Evolutionary conservation across 208 protist species (phyloP).

Genomic region (Acanthamoeba triangularis): DNA sequence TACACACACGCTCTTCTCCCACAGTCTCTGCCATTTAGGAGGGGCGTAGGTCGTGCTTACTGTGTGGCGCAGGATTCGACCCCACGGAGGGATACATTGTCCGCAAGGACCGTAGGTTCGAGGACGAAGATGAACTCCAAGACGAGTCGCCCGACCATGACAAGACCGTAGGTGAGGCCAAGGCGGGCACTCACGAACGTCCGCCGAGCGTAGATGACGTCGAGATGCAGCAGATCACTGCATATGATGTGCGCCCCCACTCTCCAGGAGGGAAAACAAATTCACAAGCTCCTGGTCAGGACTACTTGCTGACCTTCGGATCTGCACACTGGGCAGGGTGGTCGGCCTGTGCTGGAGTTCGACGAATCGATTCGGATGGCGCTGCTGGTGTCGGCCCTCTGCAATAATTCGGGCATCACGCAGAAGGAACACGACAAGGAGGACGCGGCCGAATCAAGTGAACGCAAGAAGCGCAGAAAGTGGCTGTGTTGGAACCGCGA

Average conservation of each 20-base stretch:
- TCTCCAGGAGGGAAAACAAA: neutral
- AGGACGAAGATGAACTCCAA: neutral
- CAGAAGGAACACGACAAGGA: conserved; percentile 21
- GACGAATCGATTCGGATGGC: conserved; percentile 27
- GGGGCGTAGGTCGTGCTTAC: neutral
- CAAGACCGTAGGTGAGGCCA: neutral
- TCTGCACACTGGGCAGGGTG: neutral
- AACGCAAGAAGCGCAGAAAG: neutral
- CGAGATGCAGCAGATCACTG: neutral
- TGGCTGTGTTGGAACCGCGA: neutral
- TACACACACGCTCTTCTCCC: neutral
- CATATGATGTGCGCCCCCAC: neutral
- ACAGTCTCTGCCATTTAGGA: neutral
- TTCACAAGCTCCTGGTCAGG: too few species aligned
- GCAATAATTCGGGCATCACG: conserved; percentile 51
- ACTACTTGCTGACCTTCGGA: neutral
- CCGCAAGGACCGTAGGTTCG: neutral
- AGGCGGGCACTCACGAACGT: neutral
- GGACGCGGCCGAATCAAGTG: neutral
- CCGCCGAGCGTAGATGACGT: neutral
- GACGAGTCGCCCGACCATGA: neutral
- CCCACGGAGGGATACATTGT: conserved; percentile 3
- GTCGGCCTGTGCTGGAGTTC: neutral
- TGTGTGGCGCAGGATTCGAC: conserved; percentile 14
- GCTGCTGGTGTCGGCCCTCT: conserved; percentile 52